Base-by-base conservation (phyloP, 106 monocot genomes). In the Allium fistulosum region DNA sequence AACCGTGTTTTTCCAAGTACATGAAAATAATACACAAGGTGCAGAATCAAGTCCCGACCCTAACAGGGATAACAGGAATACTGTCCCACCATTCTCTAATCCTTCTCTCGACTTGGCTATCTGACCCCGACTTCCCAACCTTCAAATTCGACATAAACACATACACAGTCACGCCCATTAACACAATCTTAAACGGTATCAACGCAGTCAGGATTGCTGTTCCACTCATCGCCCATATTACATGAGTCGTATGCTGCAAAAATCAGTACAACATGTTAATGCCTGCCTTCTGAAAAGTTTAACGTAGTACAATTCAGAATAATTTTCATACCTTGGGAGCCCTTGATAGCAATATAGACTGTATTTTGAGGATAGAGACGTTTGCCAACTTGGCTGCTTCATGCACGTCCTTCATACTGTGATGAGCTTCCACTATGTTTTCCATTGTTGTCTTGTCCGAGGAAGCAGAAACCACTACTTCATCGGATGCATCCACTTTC, bases 41-140 rank as follows among this genome's bases (percentile, higher is more conserved):
- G 80, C 22, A 22, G 22, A 22, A 22, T 22, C 22, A 22, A 22
- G 22, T 22, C 22, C 1, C 75, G 17, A 78, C 62, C 3, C 70
- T 72, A 48, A 92, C 88, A 3, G 86, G 80, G 37, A 77, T 58
- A 47, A 89, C 74, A 37, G 96, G 92, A 52, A 97, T 97, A 8
- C 86, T 78, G 26, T 92, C 86, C 96, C 96, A 92, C 91, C 91
- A 92, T 51, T 96, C 96, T 50, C 70, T 81, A 63, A 91, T 61
- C 64, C 94, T 78, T 61, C 96, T 76, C 50, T 83, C 69, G 3
- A 76, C 80, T 7, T 69, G 67, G 4, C 58, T 66, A 47, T 51
- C 65, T 0, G 73, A 58, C 74, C 26, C 51, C 14, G 73, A 61
- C 12, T 71, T 78, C 7, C 49, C 60, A 1, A 62, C 66, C 51